Evolutionary conservation across 768 basidiomycete genomes (phyloP), one percentile per base, ranked within the genome.

Genomic region (Russula compacta): DNA sequence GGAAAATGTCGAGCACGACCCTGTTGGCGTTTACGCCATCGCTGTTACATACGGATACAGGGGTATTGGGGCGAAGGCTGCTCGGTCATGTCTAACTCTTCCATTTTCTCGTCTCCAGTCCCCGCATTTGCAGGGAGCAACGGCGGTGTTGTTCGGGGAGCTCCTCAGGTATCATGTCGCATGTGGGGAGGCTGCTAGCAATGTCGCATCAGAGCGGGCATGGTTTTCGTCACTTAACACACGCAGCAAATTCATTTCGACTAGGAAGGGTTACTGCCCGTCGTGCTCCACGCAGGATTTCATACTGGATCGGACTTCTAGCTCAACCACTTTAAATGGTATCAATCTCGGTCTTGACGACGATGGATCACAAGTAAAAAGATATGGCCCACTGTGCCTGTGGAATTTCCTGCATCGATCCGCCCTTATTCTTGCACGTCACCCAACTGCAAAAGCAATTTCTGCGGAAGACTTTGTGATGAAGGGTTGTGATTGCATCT

Each of bases 21-120:
- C 63, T 6, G 58, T 56, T 12, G 62, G 58, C 19, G 65, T 58
- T 46, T 64, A 56, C 35, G 58, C 50, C 21, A 33, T 63, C 24
- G 61, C 58, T 0, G 40, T 46, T 14, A 40, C 36, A 3, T 60
- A 56, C 4, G 65, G 35, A 39, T 43, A 35, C 21, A 12, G 17
- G n/a, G 33, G 29, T 24, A 42, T 56, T 3, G 58, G 44, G 11
- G 10, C 6, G 21, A 32, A 53, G 17, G 65, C 65, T 7, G 44
- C 58, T 4, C 32, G 24, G 24, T 40, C 21, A 5, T 32, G 48
- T 29, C 29, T 66, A 17, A 39, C 19, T 29, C 50, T 43, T 40
- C 32, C 49, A 7, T 51, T 51, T 51, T 51, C n/a, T 36, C 33
- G 2, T 35, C 57, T 42, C 12, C n/a, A 36, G 9, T 58, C 57